These are phyloP conservation scores for Cryptococcus jaspeensis DNA, from an alignment of 1,284 basidiomycete species.

Conservation along the genomic window DNA sequence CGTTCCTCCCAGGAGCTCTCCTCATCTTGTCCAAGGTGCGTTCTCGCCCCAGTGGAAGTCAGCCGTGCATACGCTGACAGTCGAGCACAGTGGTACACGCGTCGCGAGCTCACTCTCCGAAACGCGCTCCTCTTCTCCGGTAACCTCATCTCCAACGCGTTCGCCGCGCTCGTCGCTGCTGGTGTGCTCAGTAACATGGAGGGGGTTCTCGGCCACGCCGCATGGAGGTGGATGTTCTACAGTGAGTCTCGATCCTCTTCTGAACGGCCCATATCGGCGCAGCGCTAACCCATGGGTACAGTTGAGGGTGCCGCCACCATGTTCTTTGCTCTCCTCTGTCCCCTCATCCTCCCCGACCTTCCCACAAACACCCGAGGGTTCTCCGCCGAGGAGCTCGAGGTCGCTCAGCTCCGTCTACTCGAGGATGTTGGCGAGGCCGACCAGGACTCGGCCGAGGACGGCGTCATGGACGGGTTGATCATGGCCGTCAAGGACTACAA, in stretches of 20 bases:
- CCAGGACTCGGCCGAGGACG: slow-evolving; percentile 41
- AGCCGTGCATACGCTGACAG: background rate
- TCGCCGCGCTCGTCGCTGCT: slow-evolving; percentile 74
- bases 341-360: slow-evolving; percentile 75
- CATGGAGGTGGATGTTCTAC: slow-evolving; percentile 78
- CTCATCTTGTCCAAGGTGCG: slow-evolving; percentile 57
- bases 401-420: slow-evolving; percentile 68
- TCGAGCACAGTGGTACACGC: slow-evolving; percentile 33
- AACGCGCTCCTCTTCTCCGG: slow-evolving; percentile 68
- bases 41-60: background rate
- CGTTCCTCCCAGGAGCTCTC: slow-evolving; percentile 43
- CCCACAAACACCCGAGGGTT: slow-evolving; percentile 65
- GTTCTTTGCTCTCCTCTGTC: slow-evolving; percentile 59
- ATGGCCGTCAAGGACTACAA: slow-evolving; percentile 65
- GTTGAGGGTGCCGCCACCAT: slow-evolving; percentile 52
- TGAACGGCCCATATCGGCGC: background rate
- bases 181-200: slow-evolving; percentile 68
- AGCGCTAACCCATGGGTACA: background rate
- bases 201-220: slow-evolving; percentile 63
- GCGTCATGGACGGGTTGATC: slow-evolving; percentile 55
- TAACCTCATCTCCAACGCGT: slow-evolving; percentile 69
- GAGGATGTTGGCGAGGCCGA: slow-evolving; percentile 71
- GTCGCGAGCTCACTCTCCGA: slow-evolving; percentile 54
- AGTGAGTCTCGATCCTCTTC: slow-evolving; percentile 56
- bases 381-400: slow-evolving; percentile 58